Evolutionary conservation across 2,329 filamentous ascomycete genomes (phyloP).

Genomic region (Achaetomium macrosporum): DNA sequence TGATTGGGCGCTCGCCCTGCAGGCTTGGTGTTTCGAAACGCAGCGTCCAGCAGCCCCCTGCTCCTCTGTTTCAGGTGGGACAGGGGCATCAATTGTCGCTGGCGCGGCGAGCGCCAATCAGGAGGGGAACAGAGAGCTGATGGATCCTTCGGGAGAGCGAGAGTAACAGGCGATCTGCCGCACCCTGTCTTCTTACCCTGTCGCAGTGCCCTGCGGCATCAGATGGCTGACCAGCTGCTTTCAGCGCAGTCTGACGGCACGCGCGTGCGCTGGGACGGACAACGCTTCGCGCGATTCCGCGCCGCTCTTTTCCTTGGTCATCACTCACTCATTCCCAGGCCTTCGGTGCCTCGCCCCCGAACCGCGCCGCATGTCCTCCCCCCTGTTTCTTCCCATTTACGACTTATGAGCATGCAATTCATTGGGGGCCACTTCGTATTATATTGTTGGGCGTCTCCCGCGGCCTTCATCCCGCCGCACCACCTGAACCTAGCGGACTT

Average conservation of each 20-base stretch:
- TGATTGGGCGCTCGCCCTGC: too few species aligned
- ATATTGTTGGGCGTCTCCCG: constrained; percentile 12
- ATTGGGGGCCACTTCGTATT: constrained; percentile 14
- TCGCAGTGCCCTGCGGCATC: neutral
- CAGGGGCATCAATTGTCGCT: too few species aligned
- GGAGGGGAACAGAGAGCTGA: neutral
- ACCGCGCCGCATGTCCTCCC: neutral
- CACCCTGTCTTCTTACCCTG: constrained; percentile 7
- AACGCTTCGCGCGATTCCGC: neutral
- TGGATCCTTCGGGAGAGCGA: neutral
- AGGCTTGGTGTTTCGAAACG: too few species aligned
- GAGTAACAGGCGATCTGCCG: constrained; percentile 11
- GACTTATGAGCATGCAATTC: constrained; percentile 1
- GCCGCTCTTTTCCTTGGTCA: neutral
- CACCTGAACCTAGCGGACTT: neutral
- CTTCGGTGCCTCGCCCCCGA: constrained; percentile 7
- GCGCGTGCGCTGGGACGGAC: neutral
- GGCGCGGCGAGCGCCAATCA: constrained; percentile 10
- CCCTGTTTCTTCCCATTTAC: neutral
- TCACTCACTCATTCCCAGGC: constrained; percentile 7
- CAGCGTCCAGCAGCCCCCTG: too few species aligned
- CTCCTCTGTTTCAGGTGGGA: too few species aligned
- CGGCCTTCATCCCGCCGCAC: neutral
- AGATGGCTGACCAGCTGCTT: neutral
- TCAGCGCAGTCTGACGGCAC: too few species aligned